Base-by-base conservation (phyloP, 108 stramenopile species). In the Thalassiosira profunda region DNA sequence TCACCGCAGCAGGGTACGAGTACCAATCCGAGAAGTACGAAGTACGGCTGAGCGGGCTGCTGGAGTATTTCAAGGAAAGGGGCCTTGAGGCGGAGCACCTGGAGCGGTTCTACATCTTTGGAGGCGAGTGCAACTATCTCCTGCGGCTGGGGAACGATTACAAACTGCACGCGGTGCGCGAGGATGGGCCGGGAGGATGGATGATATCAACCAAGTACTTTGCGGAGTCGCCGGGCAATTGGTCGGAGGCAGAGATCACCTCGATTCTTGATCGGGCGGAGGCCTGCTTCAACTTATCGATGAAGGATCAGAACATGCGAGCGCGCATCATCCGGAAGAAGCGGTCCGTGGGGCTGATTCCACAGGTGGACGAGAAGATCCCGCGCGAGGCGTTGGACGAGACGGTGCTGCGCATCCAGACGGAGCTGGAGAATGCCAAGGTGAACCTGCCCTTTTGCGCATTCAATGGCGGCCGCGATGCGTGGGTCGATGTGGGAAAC, bases 1-100 rank as follows among this genome's bases (percentile, higher is more conserved):
- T n/a, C n/a, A 98, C 97, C 7, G 97, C 97, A 15, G 97, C 97
- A 31, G 97, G 97, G 1, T 98, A 98, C 62, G 94, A 95, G 41
- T 95, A 95, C 67, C 81, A 95, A 42, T 78, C 76, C 8, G 80
- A 79, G 55, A 93, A 92, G 72, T 98, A 98, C 59, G 91, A 93
- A 65, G 67, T 87, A 30, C 85, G 97, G 0, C 56, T 98, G 28
- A 80, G 81, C 2, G 97, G 97, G 18, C 44, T 98, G 24, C 60
- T 98, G 36, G 66, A 81, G 2, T 93, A 82, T 67, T 96, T 98
- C 61, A 70, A 75, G 34, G 70, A 84, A 20, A 76, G 79, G 45
- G 60, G 65, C 1, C 64, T 96, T 18, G 67, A 87, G 21, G 49
- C 40, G 2, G 87, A 88, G 26, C 87, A 90, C 41, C 74, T 91